Base-by-base conservation (phyloP, 2,329 filamentous ascomycete genomes). In the Pleurostoma richardsiae region DNA sequence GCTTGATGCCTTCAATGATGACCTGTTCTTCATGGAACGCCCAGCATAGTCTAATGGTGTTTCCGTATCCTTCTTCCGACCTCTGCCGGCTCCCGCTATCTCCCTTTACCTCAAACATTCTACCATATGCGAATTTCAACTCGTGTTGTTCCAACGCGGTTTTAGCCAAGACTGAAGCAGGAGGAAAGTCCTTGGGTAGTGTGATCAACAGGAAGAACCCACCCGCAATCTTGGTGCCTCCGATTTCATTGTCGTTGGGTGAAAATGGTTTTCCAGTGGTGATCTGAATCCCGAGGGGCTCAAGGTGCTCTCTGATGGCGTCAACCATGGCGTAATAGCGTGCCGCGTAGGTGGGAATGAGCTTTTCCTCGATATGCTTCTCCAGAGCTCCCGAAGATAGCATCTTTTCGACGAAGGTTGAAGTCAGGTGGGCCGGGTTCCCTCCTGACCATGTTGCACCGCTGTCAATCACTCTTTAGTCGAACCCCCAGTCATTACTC, bases 331-430 rank as follows among this genome's bases (percentile, higher is more conserved):
- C 39, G 28, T 42, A 44, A 38, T 58, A 58, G 19, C 57, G 48
- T 11, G 60, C 56, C 3, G 72, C 69, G 58, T 83, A 85, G 3
- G 72, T 66, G 4, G 82, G 81, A 45, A 74, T 74, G 5, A 87
- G 62, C 2, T 70, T 66, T 3, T 73, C 54, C 6, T 59, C 58
- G 47, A 86, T 77, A 57, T 82, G 76, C 1, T 59, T 59, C 47
- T 82, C 72, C 4, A 86, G 65, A 29, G 69, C 65, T 4, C 74
- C 74, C 4, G 70, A 69, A 4, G 68, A 65, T 28, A 86, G 64
- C 36, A 84, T 66, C 43, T 79, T 69, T 42, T 74, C 70, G 31
- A 66, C 47, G 36, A 64, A 57, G 6, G 52, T 54, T 3, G 60
- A 60, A 4, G 58, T 53, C 5, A 64, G 45, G 40, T 63, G 59